These are phyloP conservation scores for Chaetomium strumarium DNA, from an alignment of 2,329 filamentous ascomycete genomes.

Conservation along the genomic window DNA sequence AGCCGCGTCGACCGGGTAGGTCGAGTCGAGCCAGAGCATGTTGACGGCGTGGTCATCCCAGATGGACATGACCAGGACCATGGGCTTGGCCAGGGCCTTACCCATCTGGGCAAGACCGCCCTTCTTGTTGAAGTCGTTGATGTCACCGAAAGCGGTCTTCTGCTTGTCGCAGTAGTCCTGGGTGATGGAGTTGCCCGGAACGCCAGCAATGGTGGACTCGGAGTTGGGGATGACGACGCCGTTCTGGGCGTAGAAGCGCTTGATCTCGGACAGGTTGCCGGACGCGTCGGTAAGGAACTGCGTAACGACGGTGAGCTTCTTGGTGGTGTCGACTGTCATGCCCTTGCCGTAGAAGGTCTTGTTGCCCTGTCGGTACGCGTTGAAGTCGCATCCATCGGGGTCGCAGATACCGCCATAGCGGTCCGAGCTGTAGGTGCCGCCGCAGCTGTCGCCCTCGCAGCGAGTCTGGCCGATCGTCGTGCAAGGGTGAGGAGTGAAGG, in stretches of 20 bases:
- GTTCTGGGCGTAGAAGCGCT: constrained; percentile 60
- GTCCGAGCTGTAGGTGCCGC: constrained; percentile 45
- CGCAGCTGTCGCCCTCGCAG: constrained; percentile 47
- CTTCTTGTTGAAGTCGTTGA: constrained; percentile 45
- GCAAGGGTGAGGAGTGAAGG: constrained; percentile 62
- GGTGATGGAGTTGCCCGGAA: constrained; percentile 46
- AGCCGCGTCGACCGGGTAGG: constrained; percentile 48
- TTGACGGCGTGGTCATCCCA: constrained; percentile 63
- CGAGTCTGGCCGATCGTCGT: constrained; percentile 41
- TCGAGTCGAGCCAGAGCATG: constrained; percentile 72
- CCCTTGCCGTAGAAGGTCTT: constrained; percentile 56
- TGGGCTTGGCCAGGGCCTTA: constrained; percentile 35
- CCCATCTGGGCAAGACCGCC: constrained; percentile 57
- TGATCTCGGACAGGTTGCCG: constrained; percentile 54
- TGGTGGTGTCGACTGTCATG: constrained; percentile 52
- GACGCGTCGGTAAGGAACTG: constrained; percentile 49
- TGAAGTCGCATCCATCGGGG: constrained; percentile 66
- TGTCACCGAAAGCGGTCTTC: constrained; percentile 52
- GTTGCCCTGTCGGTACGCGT: constrained; percentile 61
- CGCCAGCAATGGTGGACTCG: constrained; percentile 34
- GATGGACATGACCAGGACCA: constrained; percentile 46
- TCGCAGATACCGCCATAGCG: constrained; percentile 61
- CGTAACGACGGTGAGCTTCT: constrained; percentile 60
- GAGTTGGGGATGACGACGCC: constrained; percentile 53
- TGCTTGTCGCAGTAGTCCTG: constrained; percentile 52